Percentiles rank a stretch among this genome's conserved stretches.
Evolutionary conservation across 2,329 filamentous ascomycete species (phyloP).

Genomic region (Thielaviopsis populi): DNA sequence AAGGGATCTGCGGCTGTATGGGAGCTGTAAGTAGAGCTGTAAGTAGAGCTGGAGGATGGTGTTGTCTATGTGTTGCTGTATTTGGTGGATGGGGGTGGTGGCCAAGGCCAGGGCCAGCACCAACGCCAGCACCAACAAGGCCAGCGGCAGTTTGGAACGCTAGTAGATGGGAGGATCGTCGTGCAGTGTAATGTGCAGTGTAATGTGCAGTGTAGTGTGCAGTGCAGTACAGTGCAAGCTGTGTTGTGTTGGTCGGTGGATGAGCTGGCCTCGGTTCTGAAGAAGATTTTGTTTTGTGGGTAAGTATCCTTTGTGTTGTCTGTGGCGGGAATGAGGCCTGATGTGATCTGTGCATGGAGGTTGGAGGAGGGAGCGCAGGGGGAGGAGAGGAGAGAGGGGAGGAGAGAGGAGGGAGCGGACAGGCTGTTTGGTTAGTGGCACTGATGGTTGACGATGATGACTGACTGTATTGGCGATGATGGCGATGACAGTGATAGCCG

Average conservation of each 20-base stretch:
- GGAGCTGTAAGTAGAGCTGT: not conserved
- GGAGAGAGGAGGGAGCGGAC: not conserved
- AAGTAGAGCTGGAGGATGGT: not conserved
- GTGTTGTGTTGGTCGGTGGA: too few relatives aligned
- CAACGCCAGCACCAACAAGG: too few relatives aligned
- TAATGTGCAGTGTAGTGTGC: too few relatives aligned
- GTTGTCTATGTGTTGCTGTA: not conserved
- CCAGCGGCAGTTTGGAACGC: too few relatives aligned
- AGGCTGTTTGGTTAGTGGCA: not conserved
- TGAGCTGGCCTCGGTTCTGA: not conserved
- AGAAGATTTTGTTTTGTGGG: not conserved
- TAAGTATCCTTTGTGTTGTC: not conserved
- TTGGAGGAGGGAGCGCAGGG: too few relatives aligned
- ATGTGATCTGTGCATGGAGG: slow-evolving; percentile 1
- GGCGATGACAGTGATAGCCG: not conserved
- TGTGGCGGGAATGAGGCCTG: not conserved
- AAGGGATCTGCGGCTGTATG: not conserved
- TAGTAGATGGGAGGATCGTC: too few relatives aligned
- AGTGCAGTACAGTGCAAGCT: too few relatives aligned
- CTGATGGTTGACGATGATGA: too few relatives aligned
- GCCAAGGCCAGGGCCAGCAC: too few relatives aligned
- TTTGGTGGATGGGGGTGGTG: not conserved
- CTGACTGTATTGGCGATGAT: not conserved
- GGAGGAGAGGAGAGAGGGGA: not conserved
- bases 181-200: too few relatives aligned